These are phyloP conservation scores for Colletotrichum euphorbiae DNA, from an alignment of 2,329 filamentous ascomycete genomes.

Conservation along the genomic window DNA sequence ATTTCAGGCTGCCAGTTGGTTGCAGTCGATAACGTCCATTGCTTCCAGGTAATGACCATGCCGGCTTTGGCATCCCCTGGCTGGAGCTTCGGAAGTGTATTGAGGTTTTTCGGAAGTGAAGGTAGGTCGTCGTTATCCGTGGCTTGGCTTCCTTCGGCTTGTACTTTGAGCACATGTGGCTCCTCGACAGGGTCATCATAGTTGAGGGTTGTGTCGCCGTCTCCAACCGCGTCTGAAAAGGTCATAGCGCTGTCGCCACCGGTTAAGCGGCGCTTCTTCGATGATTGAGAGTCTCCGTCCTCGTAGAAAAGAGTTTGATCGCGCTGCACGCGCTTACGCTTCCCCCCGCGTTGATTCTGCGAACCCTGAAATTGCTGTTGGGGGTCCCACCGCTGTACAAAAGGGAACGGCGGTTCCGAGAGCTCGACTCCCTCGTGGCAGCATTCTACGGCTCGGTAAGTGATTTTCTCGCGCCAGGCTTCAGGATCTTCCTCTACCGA, in stretches of 20 bases:
- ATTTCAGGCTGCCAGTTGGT: constrained; percentile 76
- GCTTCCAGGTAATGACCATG: constrained; percentile 77
- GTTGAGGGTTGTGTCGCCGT: constrained; percentile 53
- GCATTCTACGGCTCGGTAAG: constrained; percentile 85
- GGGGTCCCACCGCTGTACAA: constrained; percentile 88
- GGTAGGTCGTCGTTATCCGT: constrained; percentile 71
- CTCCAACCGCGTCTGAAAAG: constrained; percentile 29
- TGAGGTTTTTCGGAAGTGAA: constrained; percentile 67
- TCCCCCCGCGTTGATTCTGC: constrained; percentile 54
- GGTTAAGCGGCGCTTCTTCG: constrained; percentile 35
- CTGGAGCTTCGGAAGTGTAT: constrained; percentile 62
- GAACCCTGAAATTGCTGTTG: constrained; percentile 67
- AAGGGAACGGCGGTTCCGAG: constrained; percentile 87
- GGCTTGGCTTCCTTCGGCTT: constrained; percentile 56
- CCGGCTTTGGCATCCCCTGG: constrained; percentile 63
- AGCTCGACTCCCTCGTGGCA: constrained; percentile 75
- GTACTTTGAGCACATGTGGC: constrained; percentile 42
- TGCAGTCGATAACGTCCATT: constrained; percentile 69
- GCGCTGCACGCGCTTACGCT: constrained; percentile 61
- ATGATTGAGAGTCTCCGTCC: constrained; percentile 41
- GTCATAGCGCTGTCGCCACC: constrained; percentile 14
- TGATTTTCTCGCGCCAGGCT: constrained; percentile 80
- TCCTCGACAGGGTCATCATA: constrained; percentile 50
- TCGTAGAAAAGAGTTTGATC: constrained; percentile 56
- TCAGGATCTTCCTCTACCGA: constrained; percentile 61